Evolutionary conservation across 2,329 filamentous ascomycete genomes (phyloP).

Genomic region (Stromatinia cepivora): DNA sequence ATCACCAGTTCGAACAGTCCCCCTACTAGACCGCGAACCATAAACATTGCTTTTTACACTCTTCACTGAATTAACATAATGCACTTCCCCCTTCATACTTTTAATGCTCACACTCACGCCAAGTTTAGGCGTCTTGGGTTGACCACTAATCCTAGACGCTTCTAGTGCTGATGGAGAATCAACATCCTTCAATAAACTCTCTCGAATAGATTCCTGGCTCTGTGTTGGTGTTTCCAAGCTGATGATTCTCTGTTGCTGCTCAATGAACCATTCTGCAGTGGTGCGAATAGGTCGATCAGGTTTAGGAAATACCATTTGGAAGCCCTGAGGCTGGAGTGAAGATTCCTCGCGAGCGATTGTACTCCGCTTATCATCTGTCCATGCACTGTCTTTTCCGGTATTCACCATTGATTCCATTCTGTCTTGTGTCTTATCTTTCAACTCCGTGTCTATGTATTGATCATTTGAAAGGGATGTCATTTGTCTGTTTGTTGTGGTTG

Average conservation of each 20-base stretch:
- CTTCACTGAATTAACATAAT: not conserved
- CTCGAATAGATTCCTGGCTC: not conserved
- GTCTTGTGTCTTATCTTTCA: not conserved
- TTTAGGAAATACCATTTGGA: conserved; percentile 26
- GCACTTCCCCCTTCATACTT: not conserved
- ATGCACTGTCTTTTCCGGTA: conserved; percentile 31
- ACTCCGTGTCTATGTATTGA: not conserved
- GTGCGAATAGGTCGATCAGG: conserved; percentile 23
- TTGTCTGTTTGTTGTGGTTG: not conserved
- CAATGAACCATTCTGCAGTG: conserved; percentile 30
- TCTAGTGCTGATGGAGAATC: not conserved
- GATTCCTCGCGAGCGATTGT: conserved; percentile 15
- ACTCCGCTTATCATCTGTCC: conserved; percentile 36
- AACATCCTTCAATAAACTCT: not conserved
- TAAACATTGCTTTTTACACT: too few relatives aligned
- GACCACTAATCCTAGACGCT: not conserved
- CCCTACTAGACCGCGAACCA: too few relatives aligned
- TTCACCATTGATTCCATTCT: not conserved
- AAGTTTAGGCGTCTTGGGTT: conserved; percentile 25
- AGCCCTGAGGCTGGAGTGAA: not conserved
- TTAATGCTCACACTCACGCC: conserved; percentile 10
- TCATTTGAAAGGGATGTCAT: not conserved
- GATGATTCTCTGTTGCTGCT: conserved; percentile 13
- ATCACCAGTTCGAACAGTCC: not conserved
- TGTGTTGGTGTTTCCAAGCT: not conserved